These are phyloP conservation scores for Inonotus obliquus DNA, from an alignment of 1,284 basidiomycete species.

Conservation along the genomic window DNA sequence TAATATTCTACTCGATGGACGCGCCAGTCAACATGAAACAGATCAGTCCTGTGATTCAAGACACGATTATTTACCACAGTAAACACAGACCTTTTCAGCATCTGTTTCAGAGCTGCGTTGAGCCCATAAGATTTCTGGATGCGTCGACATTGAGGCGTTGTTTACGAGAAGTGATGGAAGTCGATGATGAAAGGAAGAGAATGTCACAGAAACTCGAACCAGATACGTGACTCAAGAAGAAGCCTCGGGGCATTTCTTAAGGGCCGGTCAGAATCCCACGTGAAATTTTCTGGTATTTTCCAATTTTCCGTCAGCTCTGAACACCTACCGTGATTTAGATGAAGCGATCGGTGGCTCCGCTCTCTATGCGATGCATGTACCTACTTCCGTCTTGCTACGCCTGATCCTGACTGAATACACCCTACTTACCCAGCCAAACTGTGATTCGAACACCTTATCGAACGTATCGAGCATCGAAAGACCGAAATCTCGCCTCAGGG, in stretches of 20 bases:
- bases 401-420: background rate
- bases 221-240: background rate
- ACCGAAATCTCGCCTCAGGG: too few species aligned
- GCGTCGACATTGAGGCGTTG: slow-evolving; percentile 39
- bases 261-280: slow-evolving; percentile 7
- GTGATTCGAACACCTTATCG: background rate
- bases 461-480: background rate
- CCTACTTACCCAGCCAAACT: background rate
- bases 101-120: slow-evolving; percentile 72
- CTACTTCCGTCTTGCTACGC: background rate
- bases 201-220: slow-evolving; percentile 10
- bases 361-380: background rate
- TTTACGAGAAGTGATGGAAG: slow-evolving; percentile 23
- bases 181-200: slow-evolving; percentile 11
- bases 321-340: background rate
- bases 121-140: slow-evolving; percentile 90
- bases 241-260: background rate
- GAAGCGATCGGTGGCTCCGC: background rate
- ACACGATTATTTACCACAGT: background rate
- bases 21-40: background rate
- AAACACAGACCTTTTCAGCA: slow-evolving; percentile 58
- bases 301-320: background rate
- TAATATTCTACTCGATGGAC: slow-evolving; percentile 57
- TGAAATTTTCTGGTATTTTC: background rate
- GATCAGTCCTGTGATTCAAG: background rate